Base-by-base conservation (phyloP, 148 eudicot genomes). In the Chenopodium berlandieri region DNA sequence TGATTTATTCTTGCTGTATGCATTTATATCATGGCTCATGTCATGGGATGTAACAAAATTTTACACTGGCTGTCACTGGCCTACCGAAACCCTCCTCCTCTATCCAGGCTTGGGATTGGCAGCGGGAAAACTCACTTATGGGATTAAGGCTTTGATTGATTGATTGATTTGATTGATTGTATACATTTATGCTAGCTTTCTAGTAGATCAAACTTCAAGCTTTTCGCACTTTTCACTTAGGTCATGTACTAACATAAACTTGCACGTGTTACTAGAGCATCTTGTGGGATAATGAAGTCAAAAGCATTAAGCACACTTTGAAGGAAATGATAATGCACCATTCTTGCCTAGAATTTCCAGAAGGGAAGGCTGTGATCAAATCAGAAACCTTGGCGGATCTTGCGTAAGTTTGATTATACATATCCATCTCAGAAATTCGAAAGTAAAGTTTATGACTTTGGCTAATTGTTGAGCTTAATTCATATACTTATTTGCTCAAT, bases 241-340 rank as follows among this genome's bases (percentile, higher is more conserved):
- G 20, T 12, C n/a, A 2, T 73, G 14, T 9, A 19, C 32, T 81
- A 62, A 81, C 47, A 23, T 75, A 69, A 20, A 71, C 44, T 8
- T 65, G 52, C 16, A 23, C 27, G 2, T 76, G 3, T 47, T 87
- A 75, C 46, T 89, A 94, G 98, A 91, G 97, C 90, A 92, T 94
- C 80, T 89, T 94, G 78, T 94, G 98, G 97, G 97, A 94, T 79
- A 91, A 92, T 84, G 98, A 94, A 78, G 79, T 92, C 14, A 92
- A 87, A 85, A 92, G 91, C 90, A 90, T 89, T 65, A 94, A 94
- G 86, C 93, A 92, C 69, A 91, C 97, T 30, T 81, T 94, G 84
- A 94, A 86, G 86, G 98, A 94, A 86, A 94, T 94, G 93, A 94
- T 94, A 83, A 85, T 85, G 90, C 97, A 90, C 83, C 86, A 89